These are phyloP conservation scores for Fusarium tuaranense DNA, from an alignment of 2,329 filamentous ascomycete species.

Conservation along the genomic window DNA sequence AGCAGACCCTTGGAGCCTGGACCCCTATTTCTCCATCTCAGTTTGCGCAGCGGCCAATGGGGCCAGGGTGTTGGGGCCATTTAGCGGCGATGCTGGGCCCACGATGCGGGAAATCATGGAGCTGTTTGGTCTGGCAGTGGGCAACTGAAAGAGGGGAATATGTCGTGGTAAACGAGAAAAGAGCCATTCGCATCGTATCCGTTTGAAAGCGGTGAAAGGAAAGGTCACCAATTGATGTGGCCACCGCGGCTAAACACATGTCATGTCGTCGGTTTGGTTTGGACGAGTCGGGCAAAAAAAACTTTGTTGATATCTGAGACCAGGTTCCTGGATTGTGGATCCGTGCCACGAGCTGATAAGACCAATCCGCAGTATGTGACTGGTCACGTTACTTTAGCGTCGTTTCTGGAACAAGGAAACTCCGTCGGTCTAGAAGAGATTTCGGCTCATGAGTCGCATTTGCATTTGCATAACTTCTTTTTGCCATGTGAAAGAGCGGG, in stretches of 20 bases:
- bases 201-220: not conserved
- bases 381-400: constrained; percentile 33
- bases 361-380: constrained; percentile 19
- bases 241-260: not conserved
- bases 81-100: constrained; percentile 22
- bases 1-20: constrained; percentile 28
- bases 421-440: not conserved
- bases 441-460: not conserved
- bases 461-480: no score
- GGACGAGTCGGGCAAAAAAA: not conserved
- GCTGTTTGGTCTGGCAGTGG: not conserved
- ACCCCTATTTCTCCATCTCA: constrained; percentile 33
- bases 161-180: not conserved
- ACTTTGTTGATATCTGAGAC: constrained; percentile 6
- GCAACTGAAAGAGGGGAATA: not conserved
- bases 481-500: not conserved
- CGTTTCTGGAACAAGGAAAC: constrained; percentile 27
- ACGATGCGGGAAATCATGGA: constrained; percentile 43
- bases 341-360: constrained; percentile 8
- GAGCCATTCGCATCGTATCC: not conserved
- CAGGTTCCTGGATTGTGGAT: constrained; percentile 34
- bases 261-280: not conserved
- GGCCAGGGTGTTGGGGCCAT: constrained; percentile 21
- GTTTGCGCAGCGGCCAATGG: constrained; percentile 28
- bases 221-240: not conserved